Base-by-base conservation (phyloP, 805 yeast species). In the Saccharomycopsis sp. region DNA sequence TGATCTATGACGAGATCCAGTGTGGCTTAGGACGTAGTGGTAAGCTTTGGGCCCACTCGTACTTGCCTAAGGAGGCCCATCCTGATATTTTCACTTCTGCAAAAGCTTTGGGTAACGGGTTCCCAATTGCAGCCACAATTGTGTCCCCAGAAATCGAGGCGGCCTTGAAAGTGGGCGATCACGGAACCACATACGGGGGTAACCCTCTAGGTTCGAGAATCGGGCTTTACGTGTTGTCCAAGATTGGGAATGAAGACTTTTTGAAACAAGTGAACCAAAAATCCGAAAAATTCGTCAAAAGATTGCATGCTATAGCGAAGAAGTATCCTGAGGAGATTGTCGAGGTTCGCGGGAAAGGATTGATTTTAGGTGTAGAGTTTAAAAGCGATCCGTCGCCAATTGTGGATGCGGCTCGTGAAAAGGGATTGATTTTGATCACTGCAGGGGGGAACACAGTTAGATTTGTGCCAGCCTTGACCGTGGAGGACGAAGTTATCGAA, bases 141-240 rank as follows among this genome's bases (percentile, higher is more conserved):
- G 83, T 92, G 58, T 82, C 89, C 56, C 94, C 89, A 63, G 78
- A 81, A 53, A 87, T 94, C 24, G 96, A 91, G 67, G 70, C 75
- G 9, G 81, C 76, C 1, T 74, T 94, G 64, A 77, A 82, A 58
- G 92, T 89, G 21, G 99, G 99, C 58, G 99, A 94, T 68, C 99
- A 92, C 69, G 99, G 99, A 57, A 92, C 98, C 2, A 92, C 99
- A 0, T 92, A 87, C 68, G 98, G 99, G 62, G 99, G 99, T 57
- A 94, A 94, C 71, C 98, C 98, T 57, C 75, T 94, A 62, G 98
- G 91, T 3, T 79, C 92, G 40, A 82, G 91, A 62, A 81, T 94
- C 53, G 97, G 91, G 3, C 74, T 78, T 50, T 84, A 87, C 67
- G 96, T 94, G 14, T 72, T 94, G 23, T 83, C 79, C 56, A 79